Percentiles rank a stretch among this genome's conserved stretches.
Conservation (phyloP, 2,329 filamentous ascomycete genomes). For the Alternaria panax region DNA sequence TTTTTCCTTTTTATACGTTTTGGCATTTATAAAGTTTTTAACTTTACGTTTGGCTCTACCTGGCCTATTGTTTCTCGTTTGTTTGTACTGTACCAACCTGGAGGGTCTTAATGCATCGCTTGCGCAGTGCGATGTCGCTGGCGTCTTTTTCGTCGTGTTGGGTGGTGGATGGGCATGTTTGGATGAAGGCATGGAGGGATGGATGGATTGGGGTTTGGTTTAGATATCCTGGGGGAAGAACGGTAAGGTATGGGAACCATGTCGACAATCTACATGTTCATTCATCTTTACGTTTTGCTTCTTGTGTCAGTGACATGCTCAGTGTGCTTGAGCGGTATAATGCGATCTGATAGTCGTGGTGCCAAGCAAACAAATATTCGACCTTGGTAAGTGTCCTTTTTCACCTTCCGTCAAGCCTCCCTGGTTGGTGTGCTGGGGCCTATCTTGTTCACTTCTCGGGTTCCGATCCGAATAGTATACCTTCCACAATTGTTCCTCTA, state of each 20-base stretch:
- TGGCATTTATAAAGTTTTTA: neutral
- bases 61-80: neutral
- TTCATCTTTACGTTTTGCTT: neutral
- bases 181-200: neutral
- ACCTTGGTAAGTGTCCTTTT: neutral
- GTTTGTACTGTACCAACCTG: neutral
- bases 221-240: neutral
- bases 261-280: neutral
- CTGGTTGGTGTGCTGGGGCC: too few relatives aligned
- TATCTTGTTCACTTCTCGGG: too few relatives aligned
- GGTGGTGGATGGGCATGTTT: neutral
- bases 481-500: too few relatives aligned
- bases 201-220: neutral
- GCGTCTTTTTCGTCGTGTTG: neutral
- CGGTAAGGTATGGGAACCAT: neutral
- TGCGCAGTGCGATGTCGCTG: conserved; percentile 1
- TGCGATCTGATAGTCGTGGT: neutral
- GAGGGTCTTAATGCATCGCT: conserved; percentile 1
- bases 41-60: neutral
- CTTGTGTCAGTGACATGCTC: neutral
- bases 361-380: neutral
- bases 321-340: neutral
- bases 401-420: too few relatives aligned
- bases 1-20: neutral
- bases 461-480: too few relatives aligned